Evolutionary conservation across 176 grass and related monocot species (phyloP), one percentile per base, ranked within the genome.

Genomic region (Triticum monococcum): DNA sequence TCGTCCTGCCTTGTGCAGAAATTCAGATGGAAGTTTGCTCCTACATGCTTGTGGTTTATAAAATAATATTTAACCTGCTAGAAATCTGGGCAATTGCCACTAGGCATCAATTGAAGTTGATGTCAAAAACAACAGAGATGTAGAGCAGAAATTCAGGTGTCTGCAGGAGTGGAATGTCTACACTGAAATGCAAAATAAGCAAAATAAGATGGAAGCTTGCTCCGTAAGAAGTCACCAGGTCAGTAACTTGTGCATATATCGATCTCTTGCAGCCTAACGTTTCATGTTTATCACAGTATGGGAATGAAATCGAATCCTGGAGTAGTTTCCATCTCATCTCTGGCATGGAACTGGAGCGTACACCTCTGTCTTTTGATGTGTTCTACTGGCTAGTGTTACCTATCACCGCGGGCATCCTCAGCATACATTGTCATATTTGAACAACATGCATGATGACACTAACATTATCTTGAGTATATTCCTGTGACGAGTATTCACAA

Each of bases 331-430:
- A 78, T 20, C 24, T n/a, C 63, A 65, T 16, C 63, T 65, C 12
- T 65, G 24, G 11, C 63, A 22, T n/a, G 20, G 31, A n/a, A 24
- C 22, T 38, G 18, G 68, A 40, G 4, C 6, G 0, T 57, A 57
- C 54, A 57, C 40, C 13, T n/a, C 45, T 41, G 11, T 78, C 37
- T 64, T 90, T 79, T 73, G 38, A 77, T 43, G 31, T 24, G 31
- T 3, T 5, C 5, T 90, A 18, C 79, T 83, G 65, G 40, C 28
- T 8, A 33, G 30, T 67, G 64, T 67, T 72, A 31, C 64, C 64
- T 78, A 33, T 86, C 64, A 40, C 54, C 3, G n/a, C 83, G 79
- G 18, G 82, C 25, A 48, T 76, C 16, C 36, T 22, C 33, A 76
- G 45, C 36, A 28, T 33, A 67, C 5, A 32, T 13, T 57, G 5